Percentiles rank a stretch among this genome's conserved stretches.
Evolutionary conservation across 2,329 filamentous ascomycete species (phyloP).

Genomic region (Thielaviopsis ethacetica): DNA sequence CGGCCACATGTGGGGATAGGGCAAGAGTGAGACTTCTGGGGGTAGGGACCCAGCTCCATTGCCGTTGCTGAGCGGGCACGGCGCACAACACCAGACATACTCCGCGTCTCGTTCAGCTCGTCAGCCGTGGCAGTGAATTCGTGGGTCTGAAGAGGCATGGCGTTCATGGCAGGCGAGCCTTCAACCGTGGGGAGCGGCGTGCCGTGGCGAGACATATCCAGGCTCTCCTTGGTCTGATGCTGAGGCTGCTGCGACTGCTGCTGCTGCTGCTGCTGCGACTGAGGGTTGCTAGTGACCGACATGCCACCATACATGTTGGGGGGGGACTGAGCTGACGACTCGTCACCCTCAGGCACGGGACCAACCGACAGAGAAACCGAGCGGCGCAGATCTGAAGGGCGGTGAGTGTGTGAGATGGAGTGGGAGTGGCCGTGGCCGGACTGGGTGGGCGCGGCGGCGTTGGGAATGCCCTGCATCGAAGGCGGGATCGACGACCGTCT

Average conservation of each 20-base stretch:
- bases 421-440: constrained; percentile 20
- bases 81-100: constrained; percentile 67
- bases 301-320: constrained; percentile 60
- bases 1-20: constrained; percentile 97
- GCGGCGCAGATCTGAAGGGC: constrained; percentile 77
- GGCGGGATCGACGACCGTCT: constrained; percentile 85
- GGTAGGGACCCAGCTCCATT: constrained; percentile 92
- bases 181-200: constrained; percentile 79
- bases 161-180: constrained; percentile 61
- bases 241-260: constrained; percentile 37
- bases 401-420: constrained; percentile 38
- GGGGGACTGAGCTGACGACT: constrained; percentile 63
- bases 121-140: constrained; percentile 51
- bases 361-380: constrained; percentile 77
- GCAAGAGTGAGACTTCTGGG: constrained; percentile 95
- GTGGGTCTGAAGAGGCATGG: constrained; percentile 52
- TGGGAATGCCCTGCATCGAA: constrained; percentile 51
- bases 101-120: constrained; percentile 43
- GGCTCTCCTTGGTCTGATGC: constrained; percentile 41
- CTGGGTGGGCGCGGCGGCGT: constrained; percentile 44
- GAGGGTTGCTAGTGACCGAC: constrained; percentile 29
- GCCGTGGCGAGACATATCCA: constrained; percentile 74
- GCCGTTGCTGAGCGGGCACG: constrained; percentile 87
- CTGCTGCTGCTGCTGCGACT: neutral
- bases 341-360: constrained; percentile 64